Evolutionary conservation across 1,139 yeast species (phyloP).

Genomic region (Candida dubliniensis): DNA sequence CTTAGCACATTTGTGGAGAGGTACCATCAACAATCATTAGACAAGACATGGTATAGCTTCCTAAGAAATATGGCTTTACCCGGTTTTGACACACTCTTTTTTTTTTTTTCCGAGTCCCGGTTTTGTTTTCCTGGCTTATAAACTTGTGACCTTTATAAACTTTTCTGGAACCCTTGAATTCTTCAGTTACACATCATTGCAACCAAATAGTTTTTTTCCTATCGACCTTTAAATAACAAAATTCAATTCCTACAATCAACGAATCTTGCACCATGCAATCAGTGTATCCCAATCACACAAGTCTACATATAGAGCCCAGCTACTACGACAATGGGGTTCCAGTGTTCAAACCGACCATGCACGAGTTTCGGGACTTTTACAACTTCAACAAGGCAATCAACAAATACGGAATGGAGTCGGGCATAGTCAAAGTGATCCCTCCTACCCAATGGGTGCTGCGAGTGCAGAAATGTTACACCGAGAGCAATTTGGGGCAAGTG

Average conservation of each 20-base stretch:
- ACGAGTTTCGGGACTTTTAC: conserved; percentile 67
- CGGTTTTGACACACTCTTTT: too few species aligned
- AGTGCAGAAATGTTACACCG: conserved; percentile 27
- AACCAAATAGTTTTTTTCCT: too few species aligned
- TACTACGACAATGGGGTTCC: conserved; percentile 55
- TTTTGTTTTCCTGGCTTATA: too few species aligned
- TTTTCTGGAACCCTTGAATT: too few species aligned
- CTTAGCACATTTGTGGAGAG: too few species aligned
- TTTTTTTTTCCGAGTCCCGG: too few species aligned
- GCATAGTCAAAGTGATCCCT: conserved; percentile 78
- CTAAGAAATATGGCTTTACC: too few species aligned
- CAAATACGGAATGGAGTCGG: conserved; percentile 72
- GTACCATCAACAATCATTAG: too few species aligned
- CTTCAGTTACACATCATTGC: too few species aligned
- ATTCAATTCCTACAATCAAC: not conserved
- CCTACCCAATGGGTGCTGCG: conserved; percentile 65
- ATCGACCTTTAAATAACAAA: not conserved
- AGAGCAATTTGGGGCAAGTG: conserved; percentile 33
- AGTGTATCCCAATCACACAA: conserved; percentile 21
- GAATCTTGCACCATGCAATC: conserved; percentile 17
- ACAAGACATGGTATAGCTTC: too few species aligned
- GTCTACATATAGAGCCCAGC: conserved; percentile 39
- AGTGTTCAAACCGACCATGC: conserved; percentile 58
- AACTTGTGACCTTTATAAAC: too few species aligned
- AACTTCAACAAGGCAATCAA: conserved; percentile 64